Conservation (phyloP, 2,329 filamentous ascomycete species). For the Colletotrichum australisinense region DNA sequence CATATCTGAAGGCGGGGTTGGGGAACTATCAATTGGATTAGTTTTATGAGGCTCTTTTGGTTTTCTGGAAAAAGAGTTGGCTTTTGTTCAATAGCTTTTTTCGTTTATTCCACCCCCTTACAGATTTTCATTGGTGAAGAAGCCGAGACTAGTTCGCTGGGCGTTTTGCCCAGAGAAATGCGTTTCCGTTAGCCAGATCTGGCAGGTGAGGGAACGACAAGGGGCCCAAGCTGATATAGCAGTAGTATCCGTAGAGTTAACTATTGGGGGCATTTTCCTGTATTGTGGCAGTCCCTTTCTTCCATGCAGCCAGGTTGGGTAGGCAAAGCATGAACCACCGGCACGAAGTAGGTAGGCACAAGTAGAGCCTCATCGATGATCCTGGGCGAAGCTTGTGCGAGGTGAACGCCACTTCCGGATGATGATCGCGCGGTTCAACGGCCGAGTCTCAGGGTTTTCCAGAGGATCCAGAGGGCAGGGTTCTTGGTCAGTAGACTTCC, state of each 20-base stretch:
- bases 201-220: constrained; percentile 11
- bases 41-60: not conserved
- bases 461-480: not conserved
- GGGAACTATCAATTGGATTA: not conserved
- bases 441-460: not conserved
- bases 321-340: not conserved
- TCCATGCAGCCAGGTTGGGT: too few relatives aligned
- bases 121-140: not conserved
- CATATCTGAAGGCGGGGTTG: not conserved
- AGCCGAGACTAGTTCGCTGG: constrained; percentile 8
- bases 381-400: not conserved
- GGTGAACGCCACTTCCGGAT: not conserved
- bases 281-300: not conserved
- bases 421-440: not conserved
- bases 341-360: not conserved
- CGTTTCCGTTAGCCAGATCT: constrained; percentile 28
- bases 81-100: constrained; percentile 7
- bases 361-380: constrained; percentile 26
- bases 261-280: too few relatives aligned
- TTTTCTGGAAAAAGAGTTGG: not conserved
- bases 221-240: constrained; percentile 8
- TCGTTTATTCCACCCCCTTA: not conserved
- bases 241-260: not conserved
- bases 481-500: not conserved
- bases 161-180: constrained; percentile 25